Evolutionary conservation across 2,329 filamentous ascomycete species (phyloP).

Genomic region (Cordyceps farinosa): DNA sequence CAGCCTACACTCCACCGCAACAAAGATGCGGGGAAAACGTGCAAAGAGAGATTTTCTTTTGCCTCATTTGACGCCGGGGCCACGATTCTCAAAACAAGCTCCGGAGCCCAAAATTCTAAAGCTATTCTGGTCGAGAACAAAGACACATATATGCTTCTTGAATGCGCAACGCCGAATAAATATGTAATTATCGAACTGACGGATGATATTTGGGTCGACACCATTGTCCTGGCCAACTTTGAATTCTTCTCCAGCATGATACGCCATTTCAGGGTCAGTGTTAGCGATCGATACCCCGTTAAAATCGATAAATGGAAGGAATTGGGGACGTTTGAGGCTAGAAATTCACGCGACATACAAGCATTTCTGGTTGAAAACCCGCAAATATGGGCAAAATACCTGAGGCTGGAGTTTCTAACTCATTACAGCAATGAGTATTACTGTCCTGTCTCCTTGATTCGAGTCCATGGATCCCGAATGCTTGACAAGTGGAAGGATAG

Average conservation of each 20-base stretch:
- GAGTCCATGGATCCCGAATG: conserved; percentile 95
- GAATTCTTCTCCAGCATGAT: conserved; percentile 99
- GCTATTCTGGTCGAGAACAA: conserved; percentile 94
- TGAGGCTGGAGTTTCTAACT: conserved; percentile 85
- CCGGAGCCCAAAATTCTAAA: conserved; percentile 80
- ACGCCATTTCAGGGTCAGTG: conserved; percentile 82
- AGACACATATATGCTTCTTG: conserved; percentile 96
- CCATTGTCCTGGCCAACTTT: conserved; percentile 94
- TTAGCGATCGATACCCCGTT: conserved; percentile 90
- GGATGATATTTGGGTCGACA: conserved; percentile 83
- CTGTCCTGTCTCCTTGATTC: conserved; percentile 84
- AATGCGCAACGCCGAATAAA: conserved; percentile 82
- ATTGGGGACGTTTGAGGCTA: conserved; percentile 82
- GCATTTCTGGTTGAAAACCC: conserved; percentile 92
- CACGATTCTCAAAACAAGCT: conserved; percentile 85
- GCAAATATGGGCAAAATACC: conserved; percentile 90
- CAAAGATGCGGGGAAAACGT: conserved; percentile 94
- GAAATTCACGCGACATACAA: conserved; percentile 90
- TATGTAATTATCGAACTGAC: conserved; percentile 93
- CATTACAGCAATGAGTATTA: conserved; percentile 98
- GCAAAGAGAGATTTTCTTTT: conserved; percentile 96
- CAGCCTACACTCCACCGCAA: conserved; percentile 61
- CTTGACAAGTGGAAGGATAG: conserved; percentile 88
- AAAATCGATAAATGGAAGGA: conserved; percentile 91
- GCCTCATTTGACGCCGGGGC: conserved; percentile 96